These are phyloP conservation scores for Kodamaea kaohsiungensis DNA, from an alignment of 805 yeast species.

Conservation along the genomic window DNA sequence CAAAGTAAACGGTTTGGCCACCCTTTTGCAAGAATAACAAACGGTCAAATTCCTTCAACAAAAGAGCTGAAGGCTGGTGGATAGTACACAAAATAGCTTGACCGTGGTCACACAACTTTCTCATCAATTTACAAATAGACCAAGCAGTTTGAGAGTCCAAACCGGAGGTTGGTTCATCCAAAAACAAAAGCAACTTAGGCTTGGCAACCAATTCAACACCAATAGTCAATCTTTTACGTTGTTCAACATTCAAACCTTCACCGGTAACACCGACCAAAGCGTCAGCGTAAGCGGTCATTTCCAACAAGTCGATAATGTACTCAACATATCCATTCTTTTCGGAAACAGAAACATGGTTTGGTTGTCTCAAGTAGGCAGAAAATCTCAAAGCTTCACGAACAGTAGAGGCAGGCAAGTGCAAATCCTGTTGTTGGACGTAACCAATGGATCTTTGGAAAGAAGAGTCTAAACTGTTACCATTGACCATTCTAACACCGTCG, in stretches of 20 bases:
- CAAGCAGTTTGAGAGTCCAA: constrained; percentile 46
- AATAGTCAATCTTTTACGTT: constrained; percentile 41
- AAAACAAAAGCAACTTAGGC: constrained; percentile 37
- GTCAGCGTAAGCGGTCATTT: constrained; percentile 28
- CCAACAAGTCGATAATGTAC: constrained; percentile 24
- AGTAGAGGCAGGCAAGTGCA: constrained; percentile 32
- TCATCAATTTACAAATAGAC: constrained; percentile 41
- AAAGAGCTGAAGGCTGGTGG: constrained; percentile 82
- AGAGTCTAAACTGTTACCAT: constrained; percentile 23
- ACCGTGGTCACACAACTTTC: constrained; percentile 42
- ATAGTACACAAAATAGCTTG: constrained; percentile 56
- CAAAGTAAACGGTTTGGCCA: constrained; percentile 49
- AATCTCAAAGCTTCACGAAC: constrained; percentile 30
- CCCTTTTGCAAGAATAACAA: constrained; percentile 55
- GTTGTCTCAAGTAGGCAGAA: constrained; percentile 29
- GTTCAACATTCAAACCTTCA: constrained; percentile 42
- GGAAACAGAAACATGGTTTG: constrained; percentile 16
- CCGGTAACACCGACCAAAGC: constrained; percentile 37
- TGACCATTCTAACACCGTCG: constrained; percentile 37
- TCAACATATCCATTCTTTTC: constrained; percentile 28
- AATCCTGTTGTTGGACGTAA: constrained; percentile 37
- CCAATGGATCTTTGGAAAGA: constrained; percentile 36
- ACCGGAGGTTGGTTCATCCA: constrained; percentile 47
- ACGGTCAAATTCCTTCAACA: constrained; percentile 77
- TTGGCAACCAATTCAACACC: constrained; percentile 45